Percentiles rank a stretch among this genome's conserved stretches.
Evolutionary conservation across 176 grass and related monocot genomes (phyloP).

Genomic region (Luzula sylvatica): DNA sequence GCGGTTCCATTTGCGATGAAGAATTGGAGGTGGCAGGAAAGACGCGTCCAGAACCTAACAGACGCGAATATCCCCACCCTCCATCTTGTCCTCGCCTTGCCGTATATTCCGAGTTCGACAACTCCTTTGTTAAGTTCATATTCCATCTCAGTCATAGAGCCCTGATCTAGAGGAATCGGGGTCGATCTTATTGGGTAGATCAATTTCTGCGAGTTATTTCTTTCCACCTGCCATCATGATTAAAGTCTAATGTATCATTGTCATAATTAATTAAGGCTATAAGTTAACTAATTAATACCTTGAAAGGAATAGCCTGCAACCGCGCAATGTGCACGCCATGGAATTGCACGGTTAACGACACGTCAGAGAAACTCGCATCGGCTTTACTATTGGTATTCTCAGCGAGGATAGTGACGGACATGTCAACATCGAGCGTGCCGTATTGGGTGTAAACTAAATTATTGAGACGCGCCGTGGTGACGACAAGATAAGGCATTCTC

Average conservation of each 20-base stretch:
- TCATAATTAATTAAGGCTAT: not conserved
- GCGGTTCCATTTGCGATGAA: conserved; percentile 40
- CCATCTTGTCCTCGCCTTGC: conserved; percentile 54
- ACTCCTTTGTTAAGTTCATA: conserved; percentile 27
- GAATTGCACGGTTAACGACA: conserved; percentile 47
- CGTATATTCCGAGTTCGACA: conserved; percentile 47
- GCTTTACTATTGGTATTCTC: conserved; percentile 59
- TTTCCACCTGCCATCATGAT: conserved; percentile 4
- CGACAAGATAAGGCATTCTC: conserved; percentile 50
- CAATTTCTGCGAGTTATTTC: conserved; percentile 36
- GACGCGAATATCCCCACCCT: conserved; percentile 53
- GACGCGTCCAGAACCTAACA: conserved; percentile 47
- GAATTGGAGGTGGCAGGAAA: conserved; percentile 48
- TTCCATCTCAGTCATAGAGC: conserved; percentile 37
- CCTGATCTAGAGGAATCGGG: conserved; percentile 7
- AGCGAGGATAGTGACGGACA: conserved; percentile 25
- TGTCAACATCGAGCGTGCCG: conserved; percentile 38
- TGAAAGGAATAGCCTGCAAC: conserved; percentile 32
- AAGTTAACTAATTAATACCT: conserved; percentile 13
- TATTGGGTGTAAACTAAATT: conserved; percentile 27
- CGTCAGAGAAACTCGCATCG: conserved; percentile 50
- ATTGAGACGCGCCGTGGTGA: conserved; percentile 36
- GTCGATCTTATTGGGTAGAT: conserved; percentile 26
- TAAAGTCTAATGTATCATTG: too few species aligned
- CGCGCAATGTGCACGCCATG: conserved; percentile 33